Evolutionary conservation across 805 yeast genomes (phyloP).

Genomic region (Sugiyamaella americana): DNA sequence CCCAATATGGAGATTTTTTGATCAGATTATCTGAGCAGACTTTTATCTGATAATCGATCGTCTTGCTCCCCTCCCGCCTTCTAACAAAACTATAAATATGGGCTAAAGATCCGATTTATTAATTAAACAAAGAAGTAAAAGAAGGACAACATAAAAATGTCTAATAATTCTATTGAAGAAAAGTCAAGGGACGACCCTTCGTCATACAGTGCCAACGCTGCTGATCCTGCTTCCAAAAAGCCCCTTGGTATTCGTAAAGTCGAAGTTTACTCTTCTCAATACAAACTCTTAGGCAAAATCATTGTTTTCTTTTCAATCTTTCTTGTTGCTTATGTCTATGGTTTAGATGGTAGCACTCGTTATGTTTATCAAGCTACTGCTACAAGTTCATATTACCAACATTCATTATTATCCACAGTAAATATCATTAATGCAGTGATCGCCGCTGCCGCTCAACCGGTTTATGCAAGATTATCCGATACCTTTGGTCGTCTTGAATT

Average conservation of each 20-base stretch:
- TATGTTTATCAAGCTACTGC: conserved; percentile 49
- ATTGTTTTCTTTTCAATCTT: conserved; percentile 46
- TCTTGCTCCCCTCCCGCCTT: too few species aligned
- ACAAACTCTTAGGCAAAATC: conserved; percentile 35
- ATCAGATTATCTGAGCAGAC: too few species aligned
- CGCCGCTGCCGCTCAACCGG: conserved; percentile 62
- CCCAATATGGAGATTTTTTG: too few species aligned
- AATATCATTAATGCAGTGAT: conserved; percentile 53
- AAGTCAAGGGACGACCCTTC: conserved; percentile 2
- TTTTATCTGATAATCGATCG: too few species aligned
- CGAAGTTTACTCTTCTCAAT: conserved; percentile 50
- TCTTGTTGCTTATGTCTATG: conserved; percentile 51
- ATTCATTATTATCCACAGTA: conserved; percentile 54
- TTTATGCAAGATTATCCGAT: conserved; percentile 59
- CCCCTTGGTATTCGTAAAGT: conserved; percentile 48
- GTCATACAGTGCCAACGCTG: background rate
- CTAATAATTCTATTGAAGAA: conserved; percentile 1
- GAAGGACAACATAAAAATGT: background rate
- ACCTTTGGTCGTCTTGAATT: conserved; percentile 59
- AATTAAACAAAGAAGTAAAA: background rate
- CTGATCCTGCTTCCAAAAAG: conserved; percentile 6
- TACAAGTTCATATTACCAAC: conserved; percentile 46
- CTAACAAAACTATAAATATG: too few species aligned
- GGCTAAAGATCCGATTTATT: too few species aligned
- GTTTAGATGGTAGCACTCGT: conserved; percentile 54